Base-by-base conservation (phyloP, 345 rosid genomes). In the Brassica carinata region DNA sequence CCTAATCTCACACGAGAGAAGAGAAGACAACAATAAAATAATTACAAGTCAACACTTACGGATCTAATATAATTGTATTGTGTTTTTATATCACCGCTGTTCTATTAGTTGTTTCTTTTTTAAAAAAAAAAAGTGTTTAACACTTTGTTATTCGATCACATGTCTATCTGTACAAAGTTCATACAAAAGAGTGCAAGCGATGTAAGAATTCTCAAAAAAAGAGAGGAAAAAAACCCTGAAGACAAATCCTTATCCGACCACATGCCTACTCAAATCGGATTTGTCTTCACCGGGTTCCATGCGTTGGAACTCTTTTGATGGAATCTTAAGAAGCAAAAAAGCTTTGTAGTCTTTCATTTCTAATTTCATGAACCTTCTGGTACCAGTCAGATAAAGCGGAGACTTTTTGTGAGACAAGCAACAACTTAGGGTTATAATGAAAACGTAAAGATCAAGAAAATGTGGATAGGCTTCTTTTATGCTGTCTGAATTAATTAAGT, bases 211-310 rank as follows among this genome's bases (percentile, higher is more conserved):
- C 23, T 19, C 23, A 19, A 19, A 19, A 19, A 19, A 19, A 19
- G 23, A 19, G 23, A 19, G 23, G 23, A 19, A 19, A 19, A 19
- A 19, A 19, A 19, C 23, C 23, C 23, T 19, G 23, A 19, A 19
- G 23, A 19, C 23, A 19, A 19, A 19, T 19, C 23, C 23, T 19
- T 19, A 19, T 19, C 23, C 23, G 23, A 19, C 23, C 45, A 38
- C 45, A 38, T 38, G 45, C 6, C 36, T 33, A 33, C 36, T 33
- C 36, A 33, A 33, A 38, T 86, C 91, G 94, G 95, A 93, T 91
- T 89, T 90, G 86, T 86, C 81, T 89, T 93, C 92, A 85, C 94
- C 90, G 89, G 93, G 87, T 86, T 83, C 89, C 81, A 81, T 62
- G 58, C 62, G 69, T 77, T 68, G 84, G 87, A 76, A 85, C 82